Evolutionary conservation across 192 early-diverging fungal genomes (phyloP).

Genomic region (Entomortierella beljakovae): DNA sequence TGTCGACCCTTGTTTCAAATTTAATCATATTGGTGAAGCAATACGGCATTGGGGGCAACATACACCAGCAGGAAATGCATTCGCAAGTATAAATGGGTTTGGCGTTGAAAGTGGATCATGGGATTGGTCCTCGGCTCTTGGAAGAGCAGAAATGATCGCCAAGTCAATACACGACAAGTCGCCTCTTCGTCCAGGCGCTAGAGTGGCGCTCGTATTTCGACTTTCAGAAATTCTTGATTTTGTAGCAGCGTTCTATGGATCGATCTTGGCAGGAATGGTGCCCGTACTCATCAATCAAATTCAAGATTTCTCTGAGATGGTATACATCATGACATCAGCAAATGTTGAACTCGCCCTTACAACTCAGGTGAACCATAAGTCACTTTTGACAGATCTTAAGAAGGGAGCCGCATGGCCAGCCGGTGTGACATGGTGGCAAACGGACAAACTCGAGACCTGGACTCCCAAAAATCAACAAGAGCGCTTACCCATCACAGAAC

Average conservation of each 20-base stretch:
- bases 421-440: conserved; percentile 80
- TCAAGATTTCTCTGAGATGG: conserved; percentile 80
- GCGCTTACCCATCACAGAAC: conserved; percentile 50
- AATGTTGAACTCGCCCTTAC: conserved; percentile 74
- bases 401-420: conserved; percentile 68
- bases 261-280: conserved; percentile 77
- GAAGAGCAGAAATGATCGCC: conserved; percentile 73
- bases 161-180: conserved; percentile 71
- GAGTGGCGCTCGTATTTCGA: conserved; percentile 80
- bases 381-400: conserved; percentile 74
- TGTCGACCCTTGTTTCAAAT: conserved; percentile 53
- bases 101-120: conserved; percentile 72
- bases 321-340: conserved; percentile 76
- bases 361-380: conserved; percentile 75
- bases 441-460: conserved; percentile 74
- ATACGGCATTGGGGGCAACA: conserved; percentile 69
- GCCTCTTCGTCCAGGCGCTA: conserved; percentile 66
- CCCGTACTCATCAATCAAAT: conserved; percentile 84
- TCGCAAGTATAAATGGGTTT: conserved; percentile 73
- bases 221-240: conserved; percentile 81
- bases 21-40: conserved; percentile 71
- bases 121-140: conserved; percentile 75
- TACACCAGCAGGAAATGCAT: conserved; percentile 65
- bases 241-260: conserved; percentile 80
- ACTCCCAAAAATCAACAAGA: conserved; percentile 63